phyloP scores from a whole-genome alignment of 371 early-diverging fungal genomes.

The Mucor circinelloides region DNA sequence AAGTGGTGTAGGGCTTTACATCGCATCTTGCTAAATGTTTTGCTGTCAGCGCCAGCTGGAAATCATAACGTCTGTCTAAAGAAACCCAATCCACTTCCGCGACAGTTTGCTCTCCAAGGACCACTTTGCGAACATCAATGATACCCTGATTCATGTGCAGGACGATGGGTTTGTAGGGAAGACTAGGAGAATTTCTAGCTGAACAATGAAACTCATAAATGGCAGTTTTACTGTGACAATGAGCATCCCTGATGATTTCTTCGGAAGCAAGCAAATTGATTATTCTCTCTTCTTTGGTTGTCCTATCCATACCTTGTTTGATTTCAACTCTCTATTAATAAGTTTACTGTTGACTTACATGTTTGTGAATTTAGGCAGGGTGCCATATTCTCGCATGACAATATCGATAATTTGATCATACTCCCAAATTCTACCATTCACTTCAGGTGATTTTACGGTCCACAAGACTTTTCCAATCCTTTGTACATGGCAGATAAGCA shows the following conservation, averaged over 20 bases:
- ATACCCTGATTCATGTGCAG: conserved; percentile 39
- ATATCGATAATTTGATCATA: conserved; percentile 45
- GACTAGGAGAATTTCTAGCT: conserved; percentile 38
- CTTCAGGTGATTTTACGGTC: conserved; percentile 22
- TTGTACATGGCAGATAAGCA: not conserved
- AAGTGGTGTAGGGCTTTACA: conserved; percentile 50
- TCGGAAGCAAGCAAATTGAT: not conserved
- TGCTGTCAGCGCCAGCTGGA: conserved; percentile 33
- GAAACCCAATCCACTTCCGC: conserved; percentile 47
- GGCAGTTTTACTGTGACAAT: not conserved
- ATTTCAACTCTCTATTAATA: too few species aligned
- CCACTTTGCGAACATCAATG: conserved; percentile 42
- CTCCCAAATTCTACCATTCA: conserved; percentile 39
- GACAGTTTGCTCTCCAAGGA: conserved; percentile 18
- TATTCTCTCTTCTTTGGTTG: not conserved
- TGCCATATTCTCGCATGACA: conserved; percentile 33
- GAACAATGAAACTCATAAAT: conserved; percentile 45
- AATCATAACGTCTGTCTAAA: conserved; percentile 50
- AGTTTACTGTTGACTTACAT: too few species aligned
- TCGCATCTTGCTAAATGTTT: conserved; percentile 33
- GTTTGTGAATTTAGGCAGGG: conserved; percentile 33
- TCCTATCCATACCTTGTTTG: too few species aligned
- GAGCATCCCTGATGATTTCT: not conserved
- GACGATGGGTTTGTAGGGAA: conserved; percentile 27
- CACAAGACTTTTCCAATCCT: conserved; percentile 56